Evolutionary conservation across 208 protist species (phyloP), one percentile per base, ranked within the genome.

Genomic region (Leptomonas pyrrhocoris): DNA sequence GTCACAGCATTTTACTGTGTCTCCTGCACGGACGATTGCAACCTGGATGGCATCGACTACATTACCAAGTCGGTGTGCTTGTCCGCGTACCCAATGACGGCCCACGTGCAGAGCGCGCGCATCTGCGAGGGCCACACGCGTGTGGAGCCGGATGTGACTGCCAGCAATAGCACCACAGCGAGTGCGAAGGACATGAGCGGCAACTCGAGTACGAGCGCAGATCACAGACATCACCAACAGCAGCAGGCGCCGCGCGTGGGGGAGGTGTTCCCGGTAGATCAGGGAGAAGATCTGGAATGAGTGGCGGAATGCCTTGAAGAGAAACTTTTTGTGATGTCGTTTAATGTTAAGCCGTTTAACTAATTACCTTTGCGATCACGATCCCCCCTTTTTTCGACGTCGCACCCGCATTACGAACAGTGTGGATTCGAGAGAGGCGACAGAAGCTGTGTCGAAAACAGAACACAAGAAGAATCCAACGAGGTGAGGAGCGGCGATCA

Each of bases 21-120:
- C 78, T 79, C 86, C 31, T 96, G 92, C 82, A 90, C 89, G 12
- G 92, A 96, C 21, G 89, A 96, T 43, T 68, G 76, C 53, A 79
- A 84, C 50, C 51, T 94, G 21, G 85, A 93, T 30, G 91, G 86
- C 0, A 71, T 94, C 12, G 88, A 96, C 64, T 96, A 94, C 68
- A 71, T 94, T 42, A 92, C 91, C 9, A 76, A 84, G 43, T 68
- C 77, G 46, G 84, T 85, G 53, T 94, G 86, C 66, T 65, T 93
- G 38, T 93, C 83, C 9, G 86, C 85, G 30, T 94, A 92, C 73
- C 91, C 91, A 53, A 81, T 80, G 62, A 83, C 88, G 49, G 72
- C 88, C 31, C 88, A 94, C 59, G 91, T 96, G 42, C 81, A 85
- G 77, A 93, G 91, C 42, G 76, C 88, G 27, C 81, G 91, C 8